phyloP scores from a whole-genome alignment of 768 basidiomycete species.

The Lepiota venenata region DNA sequence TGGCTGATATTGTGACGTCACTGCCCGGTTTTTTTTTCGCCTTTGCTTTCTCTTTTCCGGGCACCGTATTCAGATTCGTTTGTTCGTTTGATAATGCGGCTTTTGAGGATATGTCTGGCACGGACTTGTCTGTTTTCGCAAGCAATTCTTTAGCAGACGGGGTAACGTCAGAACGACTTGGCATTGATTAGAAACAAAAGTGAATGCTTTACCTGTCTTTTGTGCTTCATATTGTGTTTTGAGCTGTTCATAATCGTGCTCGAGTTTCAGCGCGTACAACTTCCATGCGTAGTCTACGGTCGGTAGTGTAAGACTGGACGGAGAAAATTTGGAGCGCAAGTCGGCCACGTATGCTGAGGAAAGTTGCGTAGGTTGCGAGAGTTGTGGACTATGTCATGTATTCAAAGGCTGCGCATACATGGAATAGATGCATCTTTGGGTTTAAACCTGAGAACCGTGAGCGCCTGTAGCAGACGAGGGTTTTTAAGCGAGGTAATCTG shows the following conservation, averaged over 20 bases:
- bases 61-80: neutral
- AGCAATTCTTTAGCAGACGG: neutral
- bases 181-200: neutral
- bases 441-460: conserved; percentile 43
- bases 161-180: neutral
- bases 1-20: conserved; percentile 1
- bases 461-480: conserved; percentile 29
- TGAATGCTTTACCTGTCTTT: neutral
- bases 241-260: conserved; percentile 33
- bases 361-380: neutral
- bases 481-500: neutral
- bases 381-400: neutral
- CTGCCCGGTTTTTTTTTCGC: conserved; percentile 4
- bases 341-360: conserved; percentile 42
- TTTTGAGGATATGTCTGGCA: neutral
- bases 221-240: conserved; percentile 33
- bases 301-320: conserved; percentile 18
- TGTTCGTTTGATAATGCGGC: neutral
- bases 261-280: conserved; percentile 37
- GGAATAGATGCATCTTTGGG: conserved; percentile 36
- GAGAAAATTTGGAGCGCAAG: conserved; percentile 32
- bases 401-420: conserved; percentile 26
- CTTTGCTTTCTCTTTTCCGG: conserved; percentile 5
- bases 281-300: conserved; percentile 33
- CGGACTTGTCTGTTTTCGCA: neutral